Base-by-base conservation (phyloP, 176 grass and related monocot genomes). In the Triticum timopheevii region DNA sequence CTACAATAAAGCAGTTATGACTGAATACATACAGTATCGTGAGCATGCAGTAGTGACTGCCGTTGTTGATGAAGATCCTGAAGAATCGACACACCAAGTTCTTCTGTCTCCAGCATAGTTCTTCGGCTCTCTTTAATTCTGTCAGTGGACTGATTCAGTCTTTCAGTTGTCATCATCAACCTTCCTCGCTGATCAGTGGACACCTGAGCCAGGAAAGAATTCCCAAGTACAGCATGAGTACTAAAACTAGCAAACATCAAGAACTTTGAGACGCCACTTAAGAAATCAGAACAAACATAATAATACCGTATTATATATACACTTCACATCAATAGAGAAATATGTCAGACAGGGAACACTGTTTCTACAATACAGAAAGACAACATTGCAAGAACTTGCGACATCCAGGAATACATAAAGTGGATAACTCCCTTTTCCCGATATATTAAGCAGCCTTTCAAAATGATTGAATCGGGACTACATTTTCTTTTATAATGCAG, bases 171-270 rank as follows among this genome's bases (percentile, higher is more conserved):
- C 90, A 95, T 88, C 75, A 94, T 12, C 64, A 98, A 80, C 69
- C 93, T 95, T 84, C 93, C 96, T 49, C 90, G 95, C 81, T 98
- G 96, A 94, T 98, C 96, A 81, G 92, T 85, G 30, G 96, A 90
- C 25, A 94, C 92, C 96, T 98, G 76, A 76, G 50, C 17, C 44
- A 84, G 22, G 19, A 24, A 86, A 87, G 45, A 47, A 69, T 22
- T 20, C 76, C 45, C 47, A 67, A 79, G 49, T 65, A 90, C 39
- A 49, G 34, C 22, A 84, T 77, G 7, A 88, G 77, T 64, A 78
- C n/a, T 25, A 54, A 79, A 78, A 40, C 31, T 3, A 86, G 68
- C 9, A 87, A 76, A 38, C 13, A 45, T 66, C 36, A 84, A 25
- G n/a, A 93, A 73, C 17, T 47, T 20, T 40, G 4, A 72, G 4